phyloP scores from a whole-genome alignment of 148 eudicot species.

The Beta vulgaris region DNA sequence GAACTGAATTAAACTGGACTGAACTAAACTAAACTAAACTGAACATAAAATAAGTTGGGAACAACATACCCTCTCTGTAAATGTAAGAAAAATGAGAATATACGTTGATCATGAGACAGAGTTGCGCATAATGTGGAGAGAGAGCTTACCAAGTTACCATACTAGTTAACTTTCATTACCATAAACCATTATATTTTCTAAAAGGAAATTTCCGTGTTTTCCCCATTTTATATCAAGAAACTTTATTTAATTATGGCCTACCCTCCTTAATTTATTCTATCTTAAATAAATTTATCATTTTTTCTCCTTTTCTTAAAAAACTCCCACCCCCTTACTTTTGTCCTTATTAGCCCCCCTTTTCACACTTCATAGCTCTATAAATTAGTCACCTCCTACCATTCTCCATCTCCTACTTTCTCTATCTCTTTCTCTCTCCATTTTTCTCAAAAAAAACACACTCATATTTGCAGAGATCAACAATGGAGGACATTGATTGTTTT shows the following conservation, averaged over 20 bases:
- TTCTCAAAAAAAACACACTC: neutral
- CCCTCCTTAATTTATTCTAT: slow-evolving; percentile 4
- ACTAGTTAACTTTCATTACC: slow-evolving; percentile 5
- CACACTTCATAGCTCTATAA: slow-evolving; percentile 41
- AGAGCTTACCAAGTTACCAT: too few species aligned
- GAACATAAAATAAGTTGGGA: too few species aligned
- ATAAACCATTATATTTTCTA: neutral
- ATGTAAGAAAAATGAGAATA: too few species aligned
- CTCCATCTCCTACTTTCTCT: slow-evolving; percentile 16
- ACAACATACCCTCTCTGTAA: too few species aligned
- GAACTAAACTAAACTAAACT: too few species aligned
- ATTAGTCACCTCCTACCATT: slow-evolving; percentile 26
- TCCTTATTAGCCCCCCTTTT: slow-evolving; percentile 30
- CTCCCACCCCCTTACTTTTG: slow-evolving; percentile 31
- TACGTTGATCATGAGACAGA: neutral
- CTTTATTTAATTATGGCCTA: slow-evolving; percentile 17
- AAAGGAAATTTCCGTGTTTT: slow-evolving; percentile 10
- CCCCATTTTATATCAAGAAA: neutral
- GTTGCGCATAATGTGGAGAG: slow-evolving; percentile 7
- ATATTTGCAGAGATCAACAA: neutral
- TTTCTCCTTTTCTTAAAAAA: neutral
- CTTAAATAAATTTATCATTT: neutral
- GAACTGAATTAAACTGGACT: too few species aligned
- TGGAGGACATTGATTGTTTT: slow-evolving; percentile 52
- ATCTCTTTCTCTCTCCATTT: slow-evolving; percentile 16